Conservation (phyloP, 805 yeast species). For the Metahyphopichia silvanorum region DNA sequence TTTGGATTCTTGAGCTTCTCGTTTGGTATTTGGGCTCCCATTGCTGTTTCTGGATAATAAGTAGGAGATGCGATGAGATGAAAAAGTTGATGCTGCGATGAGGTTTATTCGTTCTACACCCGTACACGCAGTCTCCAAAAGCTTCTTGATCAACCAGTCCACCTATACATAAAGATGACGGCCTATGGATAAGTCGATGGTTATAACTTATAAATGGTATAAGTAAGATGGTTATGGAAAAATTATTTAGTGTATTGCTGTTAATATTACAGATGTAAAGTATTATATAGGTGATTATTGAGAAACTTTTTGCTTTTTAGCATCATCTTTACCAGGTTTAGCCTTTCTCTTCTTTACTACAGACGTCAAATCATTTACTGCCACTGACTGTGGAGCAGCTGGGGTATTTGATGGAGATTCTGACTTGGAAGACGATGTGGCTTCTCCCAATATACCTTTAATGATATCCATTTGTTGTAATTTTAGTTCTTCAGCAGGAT, state of each 20-base stretch:
- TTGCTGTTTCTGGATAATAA: no score
- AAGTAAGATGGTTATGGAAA: neutral
- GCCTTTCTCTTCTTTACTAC: constrained; percentile 57
- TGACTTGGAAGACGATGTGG: constrained; percentile 15
- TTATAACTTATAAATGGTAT: no score
- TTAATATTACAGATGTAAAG: no score
- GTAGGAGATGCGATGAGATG: no score
- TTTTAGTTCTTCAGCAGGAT: constrained; percentile 46
- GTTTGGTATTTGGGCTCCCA: constrained; percentile 1
- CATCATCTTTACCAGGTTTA: neutral
- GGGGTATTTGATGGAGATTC: constrained; percentile 3
- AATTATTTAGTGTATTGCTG: no score
- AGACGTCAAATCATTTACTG: constrained; percentile 60
- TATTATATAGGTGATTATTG: no score
- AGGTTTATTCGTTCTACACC: no score
- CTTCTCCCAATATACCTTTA: constrained; percentile 56
- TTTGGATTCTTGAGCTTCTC: neutral
- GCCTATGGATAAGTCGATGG: no score
- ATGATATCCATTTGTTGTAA: constrained; percentile 52
- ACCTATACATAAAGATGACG: no score
- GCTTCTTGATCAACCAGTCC: no score
- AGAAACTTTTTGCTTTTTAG: constrained; percentile 1
- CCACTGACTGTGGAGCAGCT: constrained; percentile 10
- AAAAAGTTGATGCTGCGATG: no score
- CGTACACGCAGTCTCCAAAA: no score